Evolutionary conservation across 2,329 filamentous ascomycete genomes (phyloP).

Genomic region (Alternaria arbusti): DNA sequence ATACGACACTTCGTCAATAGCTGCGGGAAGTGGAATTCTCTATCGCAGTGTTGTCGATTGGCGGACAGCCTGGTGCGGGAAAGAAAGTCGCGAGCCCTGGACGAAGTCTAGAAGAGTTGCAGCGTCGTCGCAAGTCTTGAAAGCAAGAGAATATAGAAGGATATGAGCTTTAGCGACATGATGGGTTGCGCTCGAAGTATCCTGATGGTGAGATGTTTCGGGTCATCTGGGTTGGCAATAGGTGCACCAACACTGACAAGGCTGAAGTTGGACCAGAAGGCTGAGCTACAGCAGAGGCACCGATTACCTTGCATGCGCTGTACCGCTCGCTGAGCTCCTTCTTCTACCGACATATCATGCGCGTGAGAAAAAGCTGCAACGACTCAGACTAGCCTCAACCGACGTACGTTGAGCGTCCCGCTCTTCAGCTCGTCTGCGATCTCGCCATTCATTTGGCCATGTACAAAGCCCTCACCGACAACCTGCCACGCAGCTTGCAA

Average conservation of each 20-base stretch:
- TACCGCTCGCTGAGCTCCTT: neutral
- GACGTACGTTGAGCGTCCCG: constrained; percentile 10
- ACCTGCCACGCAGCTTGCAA: constrained; percentile 29
- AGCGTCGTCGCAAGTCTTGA: neutral
- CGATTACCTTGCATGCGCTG: neutral
- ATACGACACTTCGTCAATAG: neutral
- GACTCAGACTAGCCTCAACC: constrained; percentile 22
- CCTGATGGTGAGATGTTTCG: neutral
- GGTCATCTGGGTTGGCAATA: neutral
- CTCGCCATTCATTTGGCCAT: constrained; percentile 41
- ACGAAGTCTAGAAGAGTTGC: neutral
- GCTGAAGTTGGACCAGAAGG: neutral
- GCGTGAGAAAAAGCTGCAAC: neutral
- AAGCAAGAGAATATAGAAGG: too few relatives aligned
- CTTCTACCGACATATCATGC: neutral
- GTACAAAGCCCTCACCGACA: constrained; percentile 37
- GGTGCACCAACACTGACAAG: neutral
- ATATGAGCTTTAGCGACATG: too few relatives aligned
- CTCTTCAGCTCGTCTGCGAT: constrained; percentile 16
- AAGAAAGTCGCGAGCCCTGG: neutral
- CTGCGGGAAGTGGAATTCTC: neutral
- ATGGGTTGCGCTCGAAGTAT: neutral
- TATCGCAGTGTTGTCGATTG: neutral
- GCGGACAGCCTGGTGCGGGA: neutral
- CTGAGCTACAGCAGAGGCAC: neutral